Evolutionary conservation across 1,284 basidiomycete species (phyloP).

Genomic region (Schizophyllum commune): DNA sequence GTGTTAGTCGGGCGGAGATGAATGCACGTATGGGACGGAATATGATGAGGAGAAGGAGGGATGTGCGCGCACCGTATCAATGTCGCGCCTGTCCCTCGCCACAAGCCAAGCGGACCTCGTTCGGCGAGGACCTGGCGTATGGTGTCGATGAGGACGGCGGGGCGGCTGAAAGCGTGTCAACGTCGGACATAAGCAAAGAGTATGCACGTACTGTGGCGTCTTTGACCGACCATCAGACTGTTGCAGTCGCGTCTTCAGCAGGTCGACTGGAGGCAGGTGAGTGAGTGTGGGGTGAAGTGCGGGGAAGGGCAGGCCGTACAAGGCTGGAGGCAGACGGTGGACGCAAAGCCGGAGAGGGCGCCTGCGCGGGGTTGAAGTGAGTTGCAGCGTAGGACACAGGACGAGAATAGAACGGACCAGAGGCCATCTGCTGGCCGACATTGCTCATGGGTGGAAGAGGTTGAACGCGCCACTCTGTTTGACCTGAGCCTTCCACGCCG

Average conservation of each 20-base stretch:
- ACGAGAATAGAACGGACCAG: conserved; percentile 33
- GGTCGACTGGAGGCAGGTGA: conserved; percentile 54
- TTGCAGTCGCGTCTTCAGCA: conserved; percentile 84
- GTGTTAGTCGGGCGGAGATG: background rate
- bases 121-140: conserved; percentile 51
- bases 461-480: background rate
- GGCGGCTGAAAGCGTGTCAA: conserved; percentile 22
- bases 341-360: conserved; percentile 67
- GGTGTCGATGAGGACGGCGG: conserved; percentile 37
- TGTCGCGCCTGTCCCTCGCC: conserved; percentile 84
- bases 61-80: conserved; percentile 49
- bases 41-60: background rate
- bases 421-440: conserved; percentile 66
- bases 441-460: conserved; percentile 40
- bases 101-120: conserved; percentile 64
- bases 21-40: background rate
- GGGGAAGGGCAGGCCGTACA: conserved; percentile 34
- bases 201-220: too few species aligned
- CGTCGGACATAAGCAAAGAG: too few species aligned
- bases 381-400: background rate
- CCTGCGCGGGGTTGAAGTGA: too few species aligned
- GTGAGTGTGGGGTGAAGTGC: background rate
- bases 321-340: conserved; percentile 71
- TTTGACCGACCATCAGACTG: conserved; percentile 47
- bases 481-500: background rate